These are phyloP conservation scores for Salix viminalis DNA, from an alignment of 345 rosid species.

Conservation along the genomic window DNA sequence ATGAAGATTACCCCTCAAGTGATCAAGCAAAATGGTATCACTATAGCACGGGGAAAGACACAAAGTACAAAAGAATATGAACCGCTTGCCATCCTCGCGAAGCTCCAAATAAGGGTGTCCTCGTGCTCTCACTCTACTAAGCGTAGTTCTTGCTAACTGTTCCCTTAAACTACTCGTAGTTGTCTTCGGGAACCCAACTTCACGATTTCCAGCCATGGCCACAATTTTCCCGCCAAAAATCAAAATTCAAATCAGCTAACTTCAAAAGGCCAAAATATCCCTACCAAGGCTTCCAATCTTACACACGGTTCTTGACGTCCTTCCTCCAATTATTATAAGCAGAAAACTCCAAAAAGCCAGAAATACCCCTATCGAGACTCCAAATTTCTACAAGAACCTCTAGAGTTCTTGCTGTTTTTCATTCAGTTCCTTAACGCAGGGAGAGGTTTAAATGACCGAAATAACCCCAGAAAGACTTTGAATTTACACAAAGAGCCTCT, in stretches of 20 bases:
- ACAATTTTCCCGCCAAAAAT: constrained; percentile 26
- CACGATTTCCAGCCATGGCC: constrained; percentile 59
- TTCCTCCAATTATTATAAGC: constrained; percentile 1
- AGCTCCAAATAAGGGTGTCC: constrained; percentile 78
- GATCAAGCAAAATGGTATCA: constrained; percentile 64
- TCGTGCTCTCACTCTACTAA: constrained; percentile 52
- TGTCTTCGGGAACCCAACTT: constrained; percentile 46
- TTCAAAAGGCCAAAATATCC: constrained; percentile 11
- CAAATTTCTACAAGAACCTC: neutral
- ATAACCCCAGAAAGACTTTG: constrained; percentile 22
- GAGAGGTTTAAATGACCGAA: constrained; percentile 3
- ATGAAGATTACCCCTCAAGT: constrained; percentile 78
- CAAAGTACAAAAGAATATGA: constrained; percentile 77
- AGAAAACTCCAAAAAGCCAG: constrained; percentile 9
- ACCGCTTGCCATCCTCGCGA: constrained; percentile 71
- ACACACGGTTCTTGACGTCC: neutral
- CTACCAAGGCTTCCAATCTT: neutral
- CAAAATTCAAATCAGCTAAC: constrained; percentile 9
- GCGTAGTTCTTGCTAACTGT: constrained; percentile 62
- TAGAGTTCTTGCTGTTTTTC: neutral
- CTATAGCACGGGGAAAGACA: constrained; percentile 83
- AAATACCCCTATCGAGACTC: neutral
- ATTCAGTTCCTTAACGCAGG: neutral
- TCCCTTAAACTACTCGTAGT: constrained; percentile 50
- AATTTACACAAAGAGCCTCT: constrained; percentile 12